These are phyloP conservation scores for Gymnopilus junonius DNA, from an alignment of 768 basidiomycete species.

Conservation along the genomic window DNA sequence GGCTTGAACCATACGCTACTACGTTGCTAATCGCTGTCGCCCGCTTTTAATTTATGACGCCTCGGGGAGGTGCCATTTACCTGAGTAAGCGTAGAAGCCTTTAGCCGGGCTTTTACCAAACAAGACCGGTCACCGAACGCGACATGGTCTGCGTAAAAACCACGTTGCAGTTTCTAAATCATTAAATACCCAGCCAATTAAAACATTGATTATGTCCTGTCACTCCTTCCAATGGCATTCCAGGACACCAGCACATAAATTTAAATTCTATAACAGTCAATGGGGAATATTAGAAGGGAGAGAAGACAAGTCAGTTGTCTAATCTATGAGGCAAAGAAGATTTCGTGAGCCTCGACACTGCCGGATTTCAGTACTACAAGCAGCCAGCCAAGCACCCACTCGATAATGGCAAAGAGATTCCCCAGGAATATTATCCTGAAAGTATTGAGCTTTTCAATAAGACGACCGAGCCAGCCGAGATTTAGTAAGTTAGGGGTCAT, in stretches of 20 bases:
- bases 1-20: too few species aligned
- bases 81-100: too few species aligned
- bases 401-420: constrained; percentile 52
- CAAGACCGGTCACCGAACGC: too few species aligned
- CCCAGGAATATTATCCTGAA: constrained; percentile 63
- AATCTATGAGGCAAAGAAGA: constrained; percentile 57
- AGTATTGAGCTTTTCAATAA: constrained; percentile 61
- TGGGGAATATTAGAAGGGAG: constrained; percentile 40
- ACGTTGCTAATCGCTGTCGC: too few species aligned
- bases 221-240: constrained; percentile 41
- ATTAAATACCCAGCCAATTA: too few species aligned
- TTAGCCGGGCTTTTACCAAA: too few species aligned
- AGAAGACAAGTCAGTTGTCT: constrained; percentile 34
- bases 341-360: constrained; percentile 46
- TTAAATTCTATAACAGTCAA: constrained; percentile 36
- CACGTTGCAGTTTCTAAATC: too few species aligned
- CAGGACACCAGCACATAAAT: constrained; percentile 42
- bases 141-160: too few species aligned
- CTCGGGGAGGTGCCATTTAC: too few species aligned
- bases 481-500: constrained; percentile 51
- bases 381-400: constrained; percentile 51
- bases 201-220: constrained; percentile 41
- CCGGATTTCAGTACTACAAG: constrained; percentile 52
- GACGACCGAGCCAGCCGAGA: constrained; percentile 55
- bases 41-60: too few species aligned